A percentile compares a stretch with the other conserved stretches of the same genome.
Conservation (phyloP, 1,139 yeast genomes). For the Suhomyces choctaworum region DNA sequence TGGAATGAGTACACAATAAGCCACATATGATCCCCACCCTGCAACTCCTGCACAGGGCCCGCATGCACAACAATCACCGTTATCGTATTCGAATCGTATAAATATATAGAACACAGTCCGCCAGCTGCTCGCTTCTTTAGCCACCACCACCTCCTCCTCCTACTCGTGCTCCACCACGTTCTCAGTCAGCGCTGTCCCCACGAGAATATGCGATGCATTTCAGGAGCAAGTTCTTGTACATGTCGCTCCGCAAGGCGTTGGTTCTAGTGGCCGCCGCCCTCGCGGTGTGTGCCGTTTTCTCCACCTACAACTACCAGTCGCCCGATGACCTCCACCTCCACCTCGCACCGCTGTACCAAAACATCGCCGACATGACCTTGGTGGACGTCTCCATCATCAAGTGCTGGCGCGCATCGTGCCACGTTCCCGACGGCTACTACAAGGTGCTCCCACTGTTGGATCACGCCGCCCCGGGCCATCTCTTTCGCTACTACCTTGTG, state of each 20-base stretch:
- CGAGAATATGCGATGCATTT: constrained; percentile 5
- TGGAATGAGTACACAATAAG: background rate
- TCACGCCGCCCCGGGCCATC: constrained; percentile 6
- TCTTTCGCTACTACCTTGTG: constrained; percentile 18
- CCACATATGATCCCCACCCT: constrained; percentile 1
- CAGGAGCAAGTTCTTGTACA: constrained; percentile 8
- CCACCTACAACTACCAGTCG: background rate
- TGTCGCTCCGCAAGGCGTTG: constrained; percentile 9
- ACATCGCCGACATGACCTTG: constrained; percentile 7
- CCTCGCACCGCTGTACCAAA: constrained; percentile 3
- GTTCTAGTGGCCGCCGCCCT: constrained; percentile 1
- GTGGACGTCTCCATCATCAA: constrained; percentile 16
- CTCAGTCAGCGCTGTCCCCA: background rate
- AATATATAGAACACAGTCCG: constrained; percentile 1
- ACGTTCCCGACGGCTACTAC: constrained; percentile 15
- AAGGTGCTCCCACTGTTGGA: constrained; percentile 17
- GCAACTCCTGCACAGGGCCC: constrained; percentile 1
- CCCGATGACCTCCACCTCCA: constrained; percentile 1
- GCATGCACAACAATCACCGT: background rate
- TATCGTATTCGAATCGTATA: constrained; percentile 10
- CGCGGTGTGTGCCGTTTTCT: constrained; percentile 1
- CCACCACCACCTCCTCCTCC: background rate
- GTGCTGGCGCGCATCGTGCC: constrained; percentile 15
- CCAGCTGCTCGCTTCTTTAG: background rate
- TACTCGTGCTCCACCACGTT: background rate